Conservation (phyloP, 1,284 basidiomycete genomes). For the Meripilus lineatus region DNA sequence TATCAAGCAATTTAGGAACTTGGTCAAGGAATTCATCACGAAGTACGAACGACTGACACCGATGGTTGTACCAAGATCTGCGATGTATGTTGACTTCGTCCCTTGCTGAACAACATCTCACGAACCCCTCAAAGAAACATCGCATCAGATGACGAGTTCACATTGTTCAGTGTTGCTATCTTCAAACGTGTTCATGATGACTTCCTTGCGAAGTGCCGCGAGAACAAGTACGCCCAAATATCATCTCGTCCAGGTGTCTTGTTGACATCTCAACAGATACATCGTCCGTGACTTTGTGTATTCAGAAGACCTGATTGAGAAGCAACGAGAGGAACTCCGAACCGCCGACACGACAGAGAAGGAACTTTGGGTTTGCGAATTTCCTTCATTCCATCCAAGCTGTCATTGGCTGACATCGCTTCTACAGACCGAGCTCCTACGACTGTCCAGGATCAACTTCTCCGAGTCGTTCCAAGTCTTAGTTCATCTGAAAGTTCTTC, state of each 20-base stretch:
- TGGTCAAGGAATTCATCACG: constrained; percentile 83
- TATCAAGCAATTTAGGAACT: constrained; percentile 51
- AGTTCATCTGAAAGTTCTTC: constrained; percentile 89
- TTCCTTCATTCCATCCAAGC: not conserved
- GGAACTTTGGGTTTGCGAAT: constrained; percentile 82
- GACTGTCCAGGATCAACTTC: constrained; percentile 92
- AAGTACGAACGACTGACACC: constrained; percentile 86
- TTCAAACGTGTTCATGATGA: constrained; percentile 93
- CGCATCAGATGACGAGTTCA: constrained; percentile 88
- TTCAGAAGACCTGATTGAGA: constrained; percentile 81
- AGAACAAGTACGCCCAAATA: constrained; percentile 71
- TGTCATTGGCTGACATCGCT: not conserved
- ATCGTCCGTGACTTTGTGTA: constrained; percentile 93
- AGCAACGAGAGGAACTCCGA: constrained; percentile 80
- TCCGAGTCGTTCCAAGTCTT: constrained; percentile 95
- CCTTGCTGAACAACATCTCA: constrained; percentile 4
- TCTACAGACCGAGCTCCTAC: constrained; percentile 85
- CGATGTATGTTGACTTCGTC: constrained; percentile 48
- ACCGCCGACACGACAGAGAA: constrained; percentile 86
- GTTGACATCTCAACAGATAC: constrained; percentile 47
- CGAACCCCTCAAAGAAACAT: constrained; percentile 30
- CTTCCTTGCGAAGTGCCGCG: constrained; percentile 91
- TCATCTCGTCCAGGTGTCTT: not conserved
- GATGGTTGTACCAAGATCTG: constrained; percentile 97
- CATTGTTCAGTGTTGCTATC: constrained; percentile 83